Conservation (phyloP, 345 rosid species). For the Sonneratia alba region DNA sequence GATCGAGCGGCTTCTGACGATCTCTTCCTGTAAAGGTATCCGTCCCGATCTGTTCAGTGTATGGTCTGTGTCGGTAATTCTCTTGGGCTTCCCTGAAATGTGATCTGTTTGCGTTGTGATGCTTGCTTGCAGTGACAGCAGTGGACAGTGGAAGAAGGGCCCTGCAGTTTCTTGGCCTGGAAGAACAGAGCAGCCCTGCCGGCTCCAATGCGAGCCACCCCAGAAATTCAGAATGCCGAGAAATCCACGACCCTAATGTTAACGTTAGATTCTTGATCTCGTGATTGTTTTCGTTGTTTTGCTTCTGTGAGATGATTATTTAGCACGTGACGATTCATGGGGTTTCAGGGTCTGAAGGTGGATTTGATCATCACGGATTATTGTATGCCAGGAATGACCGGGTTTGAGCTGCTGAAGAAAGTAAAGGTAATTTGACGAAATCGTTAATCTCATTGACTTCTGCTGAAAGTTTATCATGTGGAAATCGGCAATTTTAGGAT, state of each 20-base stretch:
- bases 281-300: not conserved
- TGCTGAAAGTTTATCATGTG: too few relatives aligned
- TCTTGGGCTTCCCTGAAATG: too few relatives aligned
- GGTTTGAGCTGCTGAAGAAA: conserved; percentile 86
- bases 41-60: not conserved
- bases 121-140: conserved; percentile 52
- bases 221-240: not conserved
- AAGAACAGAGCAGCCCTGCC: conserved; percentile 23
- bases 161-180: conserved; percentile 70
- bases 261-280: not conserved
- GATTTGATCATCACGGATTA: conserved; percentile 90
- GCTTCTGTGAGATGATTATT: not conserved
- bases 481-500: not conserved
- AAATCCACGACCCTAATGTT: too few relatives aligned
- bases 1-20: conserved; percentile 21
- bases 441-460: too few relatives aligned
- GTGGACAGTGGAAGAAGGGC: conserved; percentile 87
- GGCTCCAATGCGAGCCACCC: too few relatives aligned
- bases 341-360: conserved; percentile 54
- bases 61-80: too few relatives aligned
- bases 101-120: too few relatives aligned
- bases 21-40: conserved; percentile 18
- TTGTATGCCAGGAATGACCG: conserved; percentile 99
- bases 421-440: conserved; percentile 43
- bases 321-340: not conserved